These are phyloP conservation scores for Gyrodon lividus DNA, from an alignment of 768 basidiomycete species.

Conservation along the genomic window DNA sequence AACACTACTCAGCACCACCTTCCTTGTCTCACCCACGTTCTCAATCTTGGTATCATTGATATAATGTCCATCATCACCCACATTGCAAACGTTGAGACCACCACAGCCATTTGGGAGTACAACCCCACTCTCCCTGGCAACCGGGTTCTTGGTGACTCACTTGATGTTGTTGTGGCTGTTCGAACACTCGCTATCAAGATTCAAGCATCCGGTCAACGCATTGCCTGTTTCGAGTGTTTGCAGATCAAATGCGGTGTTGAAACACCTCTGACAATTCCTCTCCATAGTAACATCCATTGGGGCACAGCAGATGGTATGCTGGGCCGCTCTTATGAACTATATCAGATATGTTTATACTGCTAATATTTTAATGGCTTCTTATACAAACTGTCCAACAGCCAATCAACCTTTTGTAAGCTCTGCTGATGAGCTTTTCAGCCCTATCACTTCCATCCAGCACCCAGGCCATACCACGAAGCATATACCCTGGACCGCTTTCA, in stretches of 20 bases:
- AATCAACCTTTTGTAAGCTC: slow-evolving; percentile 20
- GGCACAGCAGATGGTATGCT: slow-evolving; percentile 27
- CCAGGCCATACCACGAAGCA: slow-evolving; percentile 19
- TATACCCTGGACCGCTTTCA: slow-evolving; percentile 30
- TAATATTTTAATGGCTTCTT: background rate
- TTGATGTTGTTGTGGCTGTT: slow-evolving; percentile 33
- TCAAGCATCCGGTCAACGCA: slow-evolving; percentile 22
- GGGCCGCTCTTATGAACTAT: slow-evolving; percentile 12
- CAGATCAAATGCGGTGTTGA: slow-evolving; percentile 16
- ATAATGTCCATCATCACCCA: slow-evolving; percentile 34
- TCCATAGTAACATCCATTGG: slow-evolving; percentile 29
- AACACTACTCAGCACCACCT: slow-evolving; percentile 17
- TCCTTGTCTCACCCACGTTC: slow-evolving; percentile 30
- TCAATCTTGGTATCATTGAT: slow-evolving; percentile 26
- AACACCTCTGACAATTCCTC: slow-evolving; percentile 19
- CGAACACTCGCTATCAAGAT: slow-evolving; percentile 33
- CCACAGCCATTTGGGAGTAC: slow-evolving; percentile 35
- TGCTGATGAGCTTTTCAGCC: slow-evolving; percentile 29
- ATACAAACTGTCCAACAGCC: slow-evolving; percentile 1
- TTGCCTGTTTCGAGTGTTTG: slow-evolving; percentile 22
- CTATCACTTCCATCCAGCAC: slow-evolving; percentile 27
- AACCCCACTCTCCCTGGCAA: slow-evolving; percentile 27
- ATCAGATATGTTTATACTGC: slow-evolving; percentile 6
- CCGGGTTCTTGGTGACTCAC: slow-evolving; percentile 24
- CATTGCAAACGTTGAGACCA: slow-evolving; percentile 26